These are phyloP conservation scores for Fusarium subglutinans DNA, from an alignment of 2,329 filamentous ascomycete genomes.

Conservation along the genomic window DNA sequence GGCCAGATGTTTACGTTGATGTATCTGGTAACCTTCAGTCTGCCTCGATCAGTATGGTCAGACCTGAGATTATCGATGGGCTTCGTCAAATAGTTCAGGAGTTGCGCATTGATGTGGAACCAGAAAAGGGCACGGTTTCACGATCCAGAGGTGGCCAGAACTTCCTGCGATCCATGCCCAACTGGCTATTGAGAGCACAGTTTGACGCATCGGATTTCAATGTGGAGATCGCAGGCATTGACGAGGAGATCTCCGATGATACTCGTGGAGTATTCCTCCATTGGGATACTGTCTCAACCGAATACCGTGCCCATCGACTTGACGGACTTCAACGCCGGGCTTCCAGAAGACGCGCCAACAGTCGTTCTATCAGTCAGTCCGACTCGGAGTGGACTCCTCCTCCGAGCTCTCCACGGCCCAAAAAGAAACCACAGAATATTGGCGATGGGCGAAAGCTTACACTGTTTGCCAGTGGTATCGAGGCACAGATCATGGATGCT, in stretches of 20 bases:
- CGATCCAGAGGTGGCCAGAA: constrained; percentile 66
- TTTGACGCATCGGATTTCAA: constrained; percentile 90
- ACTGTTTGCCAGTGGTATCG: constrained; percentile 82
- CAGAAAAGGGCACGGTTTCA: constrained; percentile 62
- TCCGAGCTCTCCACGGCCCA: constrained; percentile 51
- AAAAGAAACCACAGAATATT: constrained; percentile 63
- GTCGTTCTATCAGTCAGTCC: constrained; percentile 72
- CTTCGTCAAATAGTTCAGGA: constrained; percentile 91
- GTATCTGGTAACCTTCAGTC: constrained; percentile 84
- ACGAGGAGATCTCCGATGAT: constrained; percentile 82
- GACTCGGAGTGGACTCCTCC: constrained; percentile 68
- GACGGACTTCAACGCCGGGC: constrained; percentile 69
- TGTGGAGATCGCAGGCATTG: constrained; percentile 88
- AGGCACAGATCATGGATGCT: constrained; percentile 90
- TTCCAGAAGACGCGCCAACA: constrained; percentile 76
- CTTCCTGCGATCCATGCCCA: constrained; percentile 79
- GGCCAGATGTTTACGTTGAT: constrained; percentile 85
- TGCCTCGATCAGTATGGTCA: constrained; percentile 87
- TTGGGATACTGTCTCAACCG: constrained; percentile 85
- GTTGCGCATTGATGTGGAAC: constrained; percentile 75
- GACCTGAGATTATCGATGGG: constrained; percentile 91
- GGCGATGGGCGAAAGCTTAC: constrained; percentile 84
- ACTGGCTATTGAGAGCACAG: constrained; percentile 85
- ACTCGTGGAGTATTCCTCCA: constrained; percentile 86
- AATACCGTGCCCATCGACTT: constrained; percentile 85